Conservation (phyloP, 805 yeast genomes). For the Hyphopichia homilentoma region DNA sequence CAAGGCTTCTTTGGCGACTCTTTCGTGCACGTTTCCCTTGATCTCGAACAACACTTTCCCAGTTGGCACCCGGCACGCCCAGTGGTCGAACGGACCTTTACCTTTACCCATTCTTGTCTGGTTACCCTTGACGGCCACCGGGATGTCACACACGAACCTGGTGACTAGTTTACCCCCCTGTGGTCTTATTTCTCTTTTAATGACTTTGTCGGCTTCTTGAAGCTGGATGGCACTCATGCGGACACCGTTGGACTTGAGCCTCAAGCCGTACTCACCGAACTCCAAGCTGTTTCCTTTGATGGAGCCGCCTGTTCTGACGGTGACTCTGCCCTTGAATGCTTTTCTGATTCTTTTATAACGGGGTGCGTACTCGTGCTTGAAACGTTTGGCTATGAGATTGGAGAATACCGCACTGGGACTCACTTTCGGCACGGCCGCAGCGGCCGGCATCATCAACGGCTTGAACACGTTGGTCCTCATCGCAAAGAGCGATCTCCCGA, state of each 20-base stretch:
- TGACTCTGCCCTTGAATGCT: slow-evolving; percentile 90
- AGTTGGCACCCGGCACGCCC: slow-evolving; percentile 96
- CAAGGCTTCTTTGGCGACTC: slow-evolving; percentile 84
- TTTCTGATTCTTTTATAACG: slow-evolving; percentile 64
- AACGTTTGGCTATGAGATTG: slow-evolving; percentile 25
- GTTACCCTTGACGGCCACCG: slow-evolving; percentile 95
- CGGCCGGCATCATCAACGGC: neutral
- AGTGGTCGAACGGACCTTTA: slow-evolving; percentile 94
- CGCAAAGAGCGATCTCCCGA: slow-evolving; percentile 5
- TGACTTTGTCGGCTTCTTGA: slow-evolving; percentile 84
- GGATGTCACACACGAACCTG: slow-evolving; percentile 77
- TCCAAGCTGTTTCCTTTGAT: slow-evolving; percentile 78
- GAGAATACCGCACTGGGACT: neutral
- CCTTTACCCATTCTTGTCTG: slow-evolving; percentile 99
- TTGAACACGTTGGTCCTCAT: neutral
- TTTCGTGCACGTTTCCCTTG: slow-evolving; percentile 76
- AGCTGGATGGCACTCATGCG: slow-evolving; percentile 84
- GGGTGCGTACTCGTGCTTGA: slow-evolving; percentile 75
- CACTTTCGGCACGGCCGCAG: neutral
- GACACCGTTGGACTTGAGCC: slow-evolving; percentile 84
- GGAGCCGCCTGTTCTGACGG: slow-evolving; percentile 94
- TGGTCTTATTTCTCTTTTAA: slow-evolving; percentile 80
- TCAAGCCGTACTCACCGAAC: slow-evolving; percentile 81
- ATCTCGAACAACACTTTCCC: slow-evolving; percentile 91
- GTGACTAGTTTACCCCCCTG: slow-evolving; percentile 72